phyloP scores from a whole-genome alignment of 805 yeast genomes.

The Pichia rugopelliculosa region DNA sequence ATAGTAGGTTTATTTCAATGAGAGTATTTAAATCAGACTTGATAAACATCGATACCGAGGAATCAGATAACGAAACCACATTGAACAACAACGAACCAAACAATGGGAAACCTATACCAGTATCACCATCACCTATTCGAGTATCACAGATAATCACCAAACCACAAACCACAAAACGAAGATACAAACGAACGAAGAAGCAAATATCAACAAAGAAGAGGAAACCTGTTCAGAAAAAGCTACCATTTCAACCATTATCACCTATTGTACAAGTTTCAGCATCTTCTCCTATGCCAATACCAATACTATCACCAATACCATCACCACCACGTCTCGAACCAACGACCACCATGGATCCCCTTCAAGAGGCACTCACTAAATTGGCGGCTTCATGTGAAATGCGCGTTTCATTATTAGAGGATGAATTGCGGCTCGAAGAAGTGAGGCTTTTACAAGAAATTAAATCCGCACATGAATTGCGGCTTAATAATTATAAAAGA shows the following conservation, averaged over 20 bases:
- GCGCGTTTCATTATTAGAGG: not conserved
- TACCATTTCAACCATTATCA: not conserved
- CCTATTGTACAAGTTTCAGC: not conserved
- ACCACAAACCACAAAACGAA: not conserved
- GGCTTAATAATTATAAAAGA: not conserved
- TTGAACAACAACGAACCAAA: not conserved
- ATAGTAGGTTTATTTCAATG: too few relatives aligned
- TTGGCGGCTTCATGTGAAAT: not conserved
- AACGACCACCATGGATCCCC: not conserved
- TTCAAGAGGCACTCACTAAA: not conserved
- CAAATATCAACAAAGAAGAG: not conserved
- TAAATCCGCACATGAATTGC: not conserved
- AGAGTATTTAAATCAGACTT: not conserved
- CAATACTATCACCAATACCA: too few relatives aligned
- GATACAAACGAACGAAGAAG: not conserved
- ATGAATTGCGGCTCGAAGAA: not conserved
- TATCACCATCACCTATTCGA: not conserved
- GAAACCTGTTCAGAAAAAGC: too few relatives aligned
- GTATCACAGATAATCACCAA: slow-evolving; percentile 1
- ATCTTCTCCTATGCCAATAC: too few relatives aligned
- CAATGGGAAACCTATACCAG: not conserved
- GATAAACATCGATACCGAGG: not conserved
- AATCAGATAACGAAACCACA: not conserved
- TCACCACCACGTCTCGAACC: not conserved
- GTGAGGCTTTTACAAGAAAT: not conserved